phyloP scores from a whole-genome alignment of 352 stramenopile species.

The Discostella stelligera region DNA sequence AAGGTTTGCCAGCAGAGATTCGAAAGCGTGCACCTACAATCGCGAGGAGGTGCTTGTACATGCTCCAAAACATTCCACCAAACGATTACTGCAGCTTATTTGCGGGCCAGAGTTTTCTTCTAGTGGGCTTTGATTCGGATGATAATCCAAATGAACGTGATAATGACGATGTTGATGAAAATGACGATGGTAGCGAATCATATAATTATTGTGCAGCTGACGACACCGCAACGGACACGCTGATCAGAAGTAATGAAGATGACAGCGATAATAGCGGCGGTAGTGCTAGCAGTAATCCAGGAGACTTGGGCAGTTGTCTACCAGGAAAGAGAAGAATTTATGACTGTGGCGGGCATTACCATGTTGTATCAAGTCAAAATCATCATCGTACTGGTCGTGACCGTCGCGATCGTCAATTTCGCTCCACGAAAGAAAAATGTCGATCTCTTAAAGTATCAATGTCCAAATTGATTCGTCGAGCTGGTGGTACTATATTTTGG shows the following conservation, averaged over 20 bases:
- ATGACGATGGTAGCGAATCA: neutral
- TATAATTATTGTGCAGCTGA: neutral
- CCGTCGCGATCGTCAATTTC: slow-evolving; percentile 1
- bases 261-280: neutral
- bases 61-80: neutral
- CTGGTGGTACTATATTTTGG: slow-evolving; percentile 65
- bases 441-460: slow-evolving; percentile 18
- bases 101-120: slow-evolving; percentile 44
- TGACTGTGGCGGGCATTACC: neutral
- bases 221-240: neutral
- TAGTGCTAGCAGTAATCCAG: neutral
- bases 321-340: neutral
- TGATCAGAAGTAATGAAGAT: neutral
- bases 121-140: slow-evolving; percentile 56
- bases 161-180: neutral
- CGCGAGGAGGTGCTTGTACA: slow-evolving; percentile 22
- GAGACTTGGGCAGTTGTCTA: neutral
- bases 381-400: neutral
- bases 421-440: neutral
- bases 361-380: neutral
- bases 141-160: neutral
- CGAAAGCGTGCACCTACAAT: slow-evolving; percentile 10
- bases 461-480: slow-evolving; percentile 54
- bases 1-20: slow-evolving; percentile 21
- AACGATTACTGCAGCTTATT: slow-evolving; percentile 28